Percentiles rank a stretch among this genome's conserved stretches.
These are phyloP conservation scores for Crucihimalaya himalaica DNA, from an alignment of 345 rosid genomes.

Conservation along the genomic window DNA sequence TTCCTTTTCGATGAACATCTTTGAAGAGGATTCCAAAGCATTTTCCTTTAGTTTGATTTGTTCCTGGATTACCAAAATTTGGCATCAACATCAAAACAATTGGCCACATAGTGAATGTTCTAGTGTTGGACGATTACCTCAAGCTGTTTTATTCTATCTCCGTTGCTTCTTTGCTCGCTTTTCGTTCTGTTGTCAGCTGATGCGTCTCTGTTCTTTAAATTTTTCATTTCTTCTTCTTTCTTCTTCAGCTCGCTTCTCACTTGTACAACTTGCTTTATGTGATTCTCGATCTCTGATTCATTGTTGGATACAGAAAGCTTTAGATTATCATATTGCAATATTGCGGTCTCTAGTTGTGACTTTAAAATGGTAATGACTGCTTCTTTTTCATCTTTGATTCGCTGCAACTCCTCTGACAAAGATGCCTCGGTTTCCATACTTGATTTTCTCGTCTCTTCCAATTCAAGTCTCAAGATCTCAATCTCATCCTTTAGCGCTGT, in stretches of 20 bases:
- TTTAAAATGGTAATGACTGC: slow-evolving; percentile 44
- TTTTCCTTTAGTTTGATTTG: slow-evolving; percentile 64
- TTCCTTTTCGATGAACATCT: slow-evolving; percentile 63
- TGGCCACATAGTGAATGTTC: background rate
- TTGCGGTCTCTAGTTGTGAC: slow-evolving; percentile 53
- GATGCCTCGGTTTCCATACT: slow-evolving; percentile 40
- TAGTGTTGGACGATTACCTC: slow-evolving; percentile 52
- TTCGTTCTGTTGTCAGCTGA: slow-evolving; percentile 45
- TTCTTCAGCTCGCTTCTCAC: slow-evolving; percentile 67
- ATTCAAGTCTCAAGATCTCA: slow-evolving; percentile 38
- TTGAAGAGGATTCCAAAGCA: slow-evolving; percentile 56
- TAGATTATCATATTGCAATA: slow-evolving; percentile 50
- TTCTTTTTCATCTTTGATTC: slow-evolving; percentile 56
- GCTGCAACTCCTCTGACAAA: slow-evolving; percentile 48
- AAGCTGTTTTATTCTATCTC: slow-evolving; percentile 57
- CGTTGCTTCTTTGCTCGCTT: slow-evolving; percentile 33
- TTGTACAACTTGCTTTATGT: slow-evolving; percentile 56
- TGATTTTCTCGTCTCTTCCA: slow-evolving; percentile 35
- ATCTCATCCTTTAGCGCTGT: slow-evolving; percentile 49
- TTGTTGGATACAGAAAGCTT: slow-evolving; percentile 49
- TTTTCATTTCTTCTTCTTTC: slow-evolving; percentile 54
- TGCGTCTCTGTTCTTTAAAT: slow-evolving; percentile 56
- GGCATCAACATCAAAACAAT: background rate
- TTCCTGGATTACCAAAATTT: slow-evolving; percentile 49
- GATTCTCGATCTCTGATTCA: slow-evolving; percentile 68